phyloP scores from a whole-genome alignment of 768 basidiomycete genomes.

The Tulasnella sp. region DNA sequence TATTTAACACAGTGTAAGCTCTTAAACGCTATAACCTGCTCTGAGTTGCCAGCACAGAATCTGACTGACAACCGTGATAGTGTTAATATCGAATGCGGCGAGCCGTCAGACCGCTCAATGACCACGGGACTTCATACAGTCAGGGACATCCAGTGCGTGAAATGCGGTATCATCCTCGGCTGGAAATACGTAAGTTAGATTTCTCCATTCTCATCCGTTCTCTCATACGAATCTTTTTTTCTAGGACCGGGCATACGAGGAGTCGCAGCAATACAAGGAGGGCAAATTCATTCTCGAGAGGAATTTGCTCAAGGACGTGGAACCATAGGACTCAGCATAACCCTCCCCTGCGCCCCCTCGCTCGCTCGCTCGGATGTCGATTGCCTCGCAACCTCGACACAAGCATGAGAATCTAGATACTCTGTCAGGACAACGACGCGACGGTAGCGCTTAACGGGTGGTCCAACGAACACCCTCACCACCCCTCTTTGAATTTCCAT shows the following conservation, averaged over 20 bases:
- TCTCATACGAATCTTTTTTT: slow-evolving; percentile 14
- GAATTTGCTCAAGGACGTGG: slow-evolving; percentile 80
- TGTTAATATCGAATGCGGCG: slow-evolving; percentile 87
- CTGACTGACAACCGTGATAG: slow-evolving; percentile 42
- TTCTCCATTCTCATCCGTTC: slow-evolving; percentile 20
- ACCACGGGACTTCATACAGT: slow-evolving; percentile 96
- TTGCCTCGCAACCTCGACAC: neutral
- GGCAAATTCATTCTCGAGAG: slow-evolving; percentile 97
- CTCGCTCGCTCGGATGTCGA: neutral
- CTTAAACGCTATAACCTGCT: neutral
- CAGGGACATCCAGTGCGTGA: slow-evolving; percentile 89
- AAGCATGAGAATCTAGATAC: neutral
- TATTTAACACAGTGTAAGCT: slow-evolving; percentile 89
- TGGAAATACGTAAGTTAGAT: slow-evolving; percentile 91
- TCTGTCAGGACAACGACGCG: neutral
- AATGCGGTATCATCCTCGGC: slow-evolving; percentile 80
- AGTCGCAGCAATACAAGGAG: slow-evolving; percentile 94
- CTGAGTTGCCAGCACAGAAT: neutral
- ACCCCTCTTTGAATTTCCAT: neutral
- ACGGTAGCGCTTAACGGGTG: neutral
- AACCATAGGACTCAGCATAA: slow-evolving; percentile 33
- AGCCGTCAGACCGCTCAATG: slow-evolving; percentile 89
- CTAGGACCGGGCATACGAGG: slow-evolving; percentile 88
- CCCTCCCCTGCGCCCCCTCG: neutral
- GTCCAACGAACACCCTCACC: neutral